Base-by-base conservation (phyloP, 148 eudicot genomes). In the Chenopodium suecicum region DNA sequence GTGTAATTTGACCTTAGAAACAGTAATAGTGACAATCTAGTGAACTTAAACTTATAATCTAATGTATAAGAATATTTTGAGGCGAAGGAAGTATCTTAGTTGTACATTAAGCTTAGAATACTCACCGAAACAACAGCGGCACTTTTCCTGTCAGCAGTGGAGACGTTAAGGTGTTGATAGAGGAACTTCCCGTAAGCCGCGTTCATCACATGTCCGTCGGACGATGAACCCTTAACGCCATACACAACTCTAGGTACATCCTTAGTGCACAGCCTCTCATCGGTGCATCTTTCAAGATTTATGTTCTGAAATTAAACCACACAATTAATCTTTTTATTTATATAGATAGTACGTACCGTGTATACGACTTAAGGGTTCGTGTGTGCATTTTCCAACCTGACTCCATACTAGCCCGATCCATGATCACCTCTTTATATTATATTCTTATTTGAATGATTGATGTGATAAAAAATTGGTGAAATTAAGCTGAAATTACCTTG, bases 51-150 rank as follows among this genome's bases (percentile, higher is more conserved):
- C 37, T 34, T 34, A 34, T 34, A 34, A 34, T 34, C 37, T 34
- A 34, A 34, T 4, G 37, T 34, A 34, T 34, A 34, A 34, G 5
- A 34, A 34, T 34, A 34, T 34, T 34, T 34, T 34, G 37, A 34
- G 4, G 37, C 37, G 37, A 4, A 34, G 37, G 37, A 34, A 34
- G 37, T 34, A 34, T 3, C 37, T 34, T 34, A 34, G 37, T 2
- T 34, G 37, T 34, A 34, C 37, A 34, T 4, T 34, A 34, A 23
- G 17, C 60, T 20, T 10, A 17, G 16, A 5, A 78, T 25, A 67
- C 80, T 78, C 3, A 78, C 80, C 46, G 80, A 66, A 64, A 64
- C 56, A 7, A 46, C 50, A 12, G 63, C 80, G 4, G 62, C 60
- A 47, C 73, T 29, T 46, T 67, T 67, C n/a, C 12, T 27, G 23